Evolutionary conservation across 163 green algal species (phyloP).

Genomic region (Prototheca wickerhamii): DNA sequence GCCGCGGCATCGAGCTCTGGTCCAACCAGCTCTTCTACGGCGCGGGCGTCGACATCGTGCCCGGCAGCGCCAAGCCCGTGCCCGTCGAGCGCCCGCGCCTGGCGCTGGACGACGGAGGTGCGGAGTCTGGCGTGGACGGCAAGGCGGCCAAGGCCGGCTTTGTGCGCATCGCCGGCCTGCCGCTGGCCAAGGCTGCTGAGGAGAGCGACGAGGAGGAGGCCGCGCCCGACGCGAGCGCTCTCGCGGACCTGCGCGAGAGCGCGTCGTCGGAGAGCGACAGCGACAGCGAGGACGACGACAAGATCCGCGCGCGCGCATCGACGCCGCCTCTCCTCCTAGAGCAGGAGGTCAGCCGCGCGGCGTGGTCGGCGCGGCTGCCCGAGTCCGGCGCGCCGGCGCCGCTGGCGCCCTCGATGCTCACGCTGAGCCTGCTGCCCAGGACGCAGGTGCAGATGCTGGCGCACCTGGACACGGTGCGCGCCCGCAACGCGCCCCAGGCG

Average conservation of each 20-base stretch:
- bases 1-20: slow-evolving; percentile 90
- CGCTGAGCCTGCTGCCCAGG: slow-evolving; percentile 69
- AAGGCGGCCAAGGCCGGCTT: too few relatives aligned
- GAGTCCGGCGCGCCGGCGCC: slow-evolving; percentile 41
- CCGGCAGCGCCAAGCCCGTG: too few relatives aligned
- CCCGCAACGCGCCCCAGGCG: slow-evolving; percentile 71
- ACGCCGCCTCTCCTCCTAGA: not conserved
- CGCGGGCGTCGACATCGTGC: slow-evolving; percentile 29
- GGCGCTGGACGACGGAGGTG: too few relatives aligned
- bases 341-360: not conserved
- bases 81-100: too few relatives aligned
- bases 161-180: not conserved
- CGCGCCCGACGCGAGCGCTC: not conserved
- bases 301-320: not conserved
- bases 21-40: slow-evolving; percentile 62
- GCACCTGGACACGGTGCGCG: slow-evolving; percentile 81
- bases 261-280: not conserved
- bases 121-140: too few relatives aligned
- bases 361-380: slow-evolving; percentile 27
- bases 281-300: slow-evolving; percentile 1
- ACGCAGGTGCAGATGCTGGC: slow-evolving; percentile 79
- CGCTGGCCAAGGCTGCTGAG: too few relatives aligned
- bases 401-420: slow-evolving; percentile 62
- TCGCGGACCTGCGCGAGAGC: not conserved
- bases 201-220: not conserved